A percentile compares a stretch with the other conserved stretches of the same genome.
Evolutionary conservation across 768 basidiomycete genomes (phyloP).

Genomic region (Leccinum longicurvipes): DNA sequence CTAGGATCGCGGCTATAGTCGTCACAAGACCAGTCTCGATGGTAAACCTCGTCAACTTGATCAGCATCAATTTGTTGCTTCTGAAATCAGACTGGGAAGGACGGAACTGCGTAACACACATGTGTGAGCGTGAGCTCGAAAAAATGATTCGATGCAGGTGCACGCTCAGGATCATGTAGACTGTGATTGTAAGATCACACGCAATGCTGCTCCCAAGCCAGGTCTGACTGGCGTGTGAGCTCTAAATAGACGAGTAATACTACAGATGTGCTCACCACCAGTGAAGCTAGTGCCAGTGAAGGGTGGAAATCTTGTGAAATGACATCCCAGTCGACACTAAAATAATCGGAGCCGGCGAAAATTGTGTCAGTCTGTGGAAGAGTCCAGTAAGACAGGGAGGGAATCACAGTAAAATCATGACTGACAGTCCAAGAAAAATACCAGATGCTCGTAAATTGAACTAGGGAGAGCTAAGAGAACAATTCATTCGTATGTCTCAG

Average conservation of each 20-base stretch:
- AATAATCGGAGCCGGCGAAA: background rate
- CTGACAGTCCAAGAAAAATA: background rate
- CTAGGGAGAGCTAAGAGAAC: constrained; percentile 15
- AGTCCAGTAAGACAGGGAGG: background rate
- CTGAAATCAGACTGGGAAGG: too few relatives aligned
- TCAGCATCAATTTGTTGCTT: too few relatives aligned
- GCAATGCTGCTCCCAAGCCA: constrained; percentile 19
- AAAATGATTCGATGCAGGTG: background rate
- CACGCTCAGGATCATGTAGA: constrained; percentile 16
- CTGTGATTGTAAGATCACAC: constrained; percentile 19
- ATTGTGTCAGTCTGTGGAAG: background rate
- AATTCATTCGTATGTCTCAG: background rate
- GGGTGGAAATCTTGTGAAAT: background rate
- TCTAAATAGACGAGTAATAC: background rate
- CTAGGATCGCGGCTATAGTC: constrained; percentile 6
- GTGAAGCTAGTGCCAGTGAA: too few relatives aligned
- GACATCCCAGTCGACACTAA: background rate
- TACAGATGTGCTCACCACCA: background rate
- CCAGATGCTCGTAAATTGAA: constrained; percentile 18
- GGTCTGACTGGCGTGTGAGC: constrained; percentile 3
- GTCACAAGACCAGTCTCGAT: constrained; percentile 16
- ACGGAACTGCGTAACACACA: constrained; percentile 9
- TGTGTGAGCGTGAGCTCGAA: background rate
- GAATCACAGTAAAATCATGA: background rate
- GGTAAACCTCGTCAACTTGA: too few relatives aligned